phyloP scores from a whole-genome alignment of 345 rosid species.

The Euphorbia tirucalli region DNA sequence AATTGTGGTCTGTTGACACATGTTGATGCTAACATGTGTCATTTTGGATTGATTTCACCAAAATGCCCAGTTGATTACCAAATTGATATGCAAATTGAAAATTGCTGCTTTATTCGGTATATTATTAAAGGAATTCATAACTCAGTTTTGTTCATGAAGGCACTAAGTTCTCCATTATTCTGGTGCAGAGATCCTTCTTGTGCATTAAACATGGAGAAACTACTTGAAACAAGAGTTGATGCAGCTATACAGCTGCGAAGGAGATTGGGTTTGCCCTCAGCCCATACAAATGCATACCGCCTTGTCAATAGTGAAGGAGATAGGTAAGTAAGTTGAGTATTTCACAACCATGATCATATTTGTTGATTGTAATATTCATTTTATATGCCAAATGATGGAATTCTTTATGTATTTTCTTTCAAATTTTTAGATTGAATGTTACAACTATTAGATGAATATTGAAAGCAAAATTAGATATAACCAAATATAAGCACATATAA shows the following conservation, averaged over 20 bases:
- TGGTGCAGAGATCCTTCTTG: conserved; percentile 68
- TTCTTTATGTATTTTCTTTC: not conserved
- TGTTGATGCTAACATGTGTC: too few species aligned
- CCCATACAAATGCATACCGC: conserved; percentile 70
- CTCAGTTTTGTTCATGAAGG: conserved; percentile 8
- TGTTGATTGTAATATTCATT: not conserved
- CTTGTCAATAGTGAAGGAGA: conserved; percentile 90
- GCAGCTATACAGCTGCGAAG: conserved; percentile 57
- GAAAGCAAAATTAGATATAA: too few species aligned
- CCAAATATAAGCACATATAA: too few species aligned
- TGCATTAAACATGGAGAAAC: conserved; percentile 70
- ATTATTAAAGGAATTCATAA: too few species aligned
- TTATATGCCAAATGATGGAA: not conserved
- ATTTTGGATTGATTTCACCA: too few species aligned
- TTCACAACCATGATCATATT: too few species aligned
- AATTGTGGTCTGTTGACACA: too few species aligned
- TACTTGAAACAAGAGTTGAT: conserved; percentile 65
- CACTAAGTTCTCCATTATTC: too few species aligned
- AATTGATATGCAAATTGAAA: too few species aligned
- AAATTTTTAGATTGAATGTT: not conserved
- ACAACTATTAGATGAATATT: too few species aligned
- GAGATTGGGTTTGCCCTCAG: conserved; percentile 70
- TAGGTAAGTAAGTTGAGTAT: conserved; percentile 49
- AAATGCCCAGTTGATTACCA: too few species aligned
- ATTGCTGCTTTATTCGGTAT: too few species aligned